Percentiles rank a stretch among this genome's conserved stretches.
Conservation (phyloP, 2,329 filamentous ascomycete species). For the Colletotrichum nymphaeae region DNA sequence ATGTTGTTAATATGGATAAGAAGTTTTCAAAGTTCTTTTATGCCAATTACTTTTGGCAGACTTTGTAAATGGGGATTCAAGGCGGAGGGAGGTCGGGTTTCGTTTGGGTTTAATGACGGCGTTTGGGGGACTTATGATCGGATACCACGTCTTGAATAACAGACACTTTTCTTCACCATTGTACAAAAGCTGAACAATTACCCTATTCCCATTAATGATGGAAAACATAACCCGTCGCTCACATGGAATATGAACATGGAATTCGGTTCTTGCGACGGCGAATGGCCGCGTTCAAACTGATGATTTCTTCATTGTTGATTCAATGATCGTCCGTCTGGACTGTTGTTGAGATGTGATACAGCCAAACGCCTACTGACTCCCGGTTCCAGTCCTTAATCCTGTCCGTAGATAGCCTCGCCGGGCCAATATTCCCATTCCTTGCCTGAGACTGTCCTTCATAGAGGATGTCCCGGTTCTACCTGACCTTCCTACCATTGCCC, state of each 20-base stretch:
- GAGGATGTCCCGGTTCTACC: neutral
- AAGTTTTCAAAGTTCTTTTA: slow-evolving; percentile 94
- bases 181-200: too few species aligned
- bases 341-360: slow-evolving; percentile 23
- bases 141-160: slow-evolving; percentile 9
- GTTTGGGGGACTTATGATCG: slow-evolving; percentile 14
- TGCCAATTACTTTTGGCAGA: slow-evolving; percentile 96
- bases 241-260: too few species aligned
- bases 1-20: slow-evolving; percentile 93
- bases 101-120: slow-evolving; percentile 5
- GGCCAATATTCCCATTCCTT: neutral
- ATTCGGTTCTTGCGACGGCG: neutral
- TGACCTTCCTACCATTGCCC: neutral
- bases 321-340: slow-evolving; percentile 3
- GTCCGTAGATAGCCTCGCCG: neutral
- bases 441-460: neutral
- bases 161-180: neutral
- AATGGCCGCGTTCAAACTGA: neutral
- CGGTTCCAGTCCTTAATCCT: neutral
- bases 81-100: neutral
- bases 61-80: slow-evolving; percentile 63
- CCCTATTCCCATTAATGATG: too few species aligned
- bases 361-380: slow-evolving; percentile 16
- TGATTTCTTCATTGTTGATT: neutral
- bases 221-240: too few species aligned